Base-by-base conservation (phyloP, 2,329 filamentous ascomycete species). In the Aspergillus awamori region DNA sequence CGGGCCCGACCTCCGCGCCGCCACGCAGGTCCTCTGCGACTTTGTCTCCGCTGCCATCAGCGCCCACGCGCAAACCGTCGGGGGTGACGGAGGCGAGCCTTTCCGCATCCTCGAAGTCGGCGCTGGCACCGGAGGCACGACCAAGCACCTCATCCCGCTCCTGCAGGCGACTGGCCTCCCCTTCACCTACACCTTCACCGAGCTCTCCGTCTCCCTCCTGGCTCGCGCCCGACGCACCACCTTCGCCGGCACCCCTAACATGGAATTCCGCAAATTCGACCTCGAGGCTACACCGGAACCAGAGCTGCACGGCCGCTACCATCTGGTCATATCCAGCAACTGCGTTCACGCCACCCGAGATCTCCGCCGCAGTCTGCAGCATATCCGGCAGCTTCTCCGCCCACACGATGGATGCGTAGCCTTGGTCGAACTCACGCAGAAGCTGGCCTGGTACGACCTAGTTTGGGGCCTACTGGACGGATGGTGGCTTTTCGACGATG, bases 401-500 rank as follows among this genome's bases (percentile, higher is more conserved):
- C 65, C 0, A 15, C 8, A 45, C n/a, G 69, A 74, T 49, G 74
- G 70, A 4, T 65, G 72, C 28, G 61, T 74, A 1, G 62, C 70
- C 30, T 53, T 74, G 52, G 41, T 72, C 3, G 74, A 76, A 58
- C 66, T 73, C 54, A 75, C 69, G 4, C 38, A 61, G 3, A 59
- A 58, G 8, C n/a, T 74, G 3, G 59, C 43, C 26, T 75, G 67
- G 64, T 56, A 72, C 10, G 70, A 74, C 49, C 17, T 74, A 1
- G 60, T 74, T 8, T 74, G 71, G 41, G 74, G 74, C 2, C 57
- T 72, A 6, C 56, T 77, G 7, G 70, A 74, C 24, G 74, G 74
- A 7, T 77, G 74, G 74, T 76, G 74, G 74, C 60, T 73, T 6
- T 75, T 74, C 39, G 67, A 74, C 22, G 74, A 77, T 56, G 74